Base-by-base conservation (phyloP, 1,284 basidiomycete species). In the Ceratorhiza oryzae-sativae region DNA sequence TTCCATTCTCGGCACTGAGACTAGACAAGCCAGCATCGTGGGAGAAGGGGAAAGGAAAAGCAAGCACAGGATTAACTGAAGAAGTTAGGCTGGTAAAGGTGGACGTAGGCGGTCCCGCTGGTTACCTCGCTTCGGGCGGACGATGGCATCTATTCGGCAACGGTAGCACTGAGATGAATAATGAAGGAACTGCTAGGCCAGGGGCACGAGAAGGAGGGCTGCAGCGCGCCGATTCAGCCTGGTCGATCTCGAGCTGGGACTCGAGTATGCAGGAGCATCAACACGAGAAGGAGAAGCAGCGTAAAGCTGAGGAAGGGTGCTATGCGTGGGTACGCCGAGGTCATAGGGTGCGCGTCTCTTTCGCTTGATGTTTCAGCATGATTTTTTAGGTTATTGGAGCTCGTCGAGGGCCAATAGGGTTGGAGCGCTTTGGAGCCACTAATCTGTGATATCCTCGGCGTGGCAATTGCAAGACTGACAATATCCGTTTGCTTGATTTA, bases 181-280 rank as follows among this genome's bases (percentile, higher is more conserved):
- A 30, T 27, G 13, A n/a, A 12, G 56, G n/a, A 39, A 27, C 49
- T 6, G 49, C 46, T 20, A 51, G 46, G 32, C 27, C 59, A 42
- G 46, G 61, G 8, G 30, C 30, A 20, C 46, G n/a, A 39, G 48
- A 18, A 65, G 56, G 39, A 58, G 20, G 56, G 61, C 25, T 3
- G 45, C 49, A 67, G 20, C 48, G 63, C 20, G 63, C 63, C 18
- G 36, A 67, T 27, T 67, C 63, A n/a, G 45, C 63, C 4, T 67
- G 63, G 63, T 67, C 63, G 10, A 23, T 67, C 12, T 67, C 63
- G 23, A 67, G 63, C 36, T 67, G 63, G 63, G 63, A 67, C 49
- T 67, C 63, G 12, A 67, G n/a, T 30, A 49, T 55, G 10, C 63
- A 67, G 51, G 63, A 67, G 25, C 63, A 67, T 67, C 48, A 55